phyloP scores from a whole-genome alignment of 257 asterid species.

The Solanum lycopersicoides region DNA sequence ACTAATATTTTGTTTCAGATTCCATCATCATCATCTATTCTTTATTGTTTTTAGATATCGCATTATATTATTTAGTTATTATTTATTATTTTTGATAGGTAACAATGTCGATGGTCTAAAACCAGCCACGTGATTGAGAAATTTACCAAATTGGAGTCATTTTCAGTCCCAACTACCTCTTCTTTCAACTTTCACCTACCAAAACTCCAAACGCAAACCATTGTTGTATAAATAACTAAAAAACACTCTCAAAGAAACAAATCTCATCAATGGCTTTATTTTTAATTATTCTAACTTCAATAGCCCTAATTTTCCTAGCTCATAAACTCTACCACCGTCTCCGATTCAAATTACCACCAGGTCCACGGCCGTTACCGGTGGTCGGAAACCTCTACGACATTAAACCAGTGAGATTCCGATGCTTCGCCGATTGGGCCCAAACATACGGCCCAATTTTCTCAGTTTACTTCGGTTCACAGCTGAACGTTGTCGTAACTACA shows the following conservation, averaged over 20 bases:
- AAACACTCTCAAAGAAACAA: background rate
- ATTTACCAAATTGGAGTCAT: background rate
- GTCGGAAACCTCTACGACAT: slow-evolving; percentile 27
- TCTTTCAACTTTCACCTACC: background rate
- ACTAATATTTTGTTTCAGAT: no score
- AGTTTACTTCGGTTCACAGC: slow-evolving; percentile 21
- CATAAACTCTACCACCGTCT: slow-evolving; percentile 31
- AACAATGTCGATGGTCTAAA: background rate
- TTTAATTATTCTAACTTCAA: slow-evolving; percentile 8
- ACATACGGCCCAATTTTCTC: slow-evolving; percentile 24
- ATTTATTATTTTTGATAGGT: no score
- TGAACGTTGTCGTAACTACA: slow-evolving; percentile 21
- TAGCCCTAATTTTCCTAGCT: slow-evolving; percentile 12
- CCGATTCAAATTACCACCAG: slow-evolving; percentile 33
- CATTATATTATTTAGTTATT: no score
- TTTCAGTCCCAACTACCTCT: background rate
- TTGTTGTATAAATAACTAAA: background rate
- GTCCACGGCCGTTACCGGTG: slow-evolving; percentile 24
- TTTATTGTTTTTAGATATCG: no score
- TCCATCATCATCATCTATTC: no score
- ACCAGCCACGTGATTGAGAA: background rate
- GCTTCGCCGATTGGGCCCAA: slow-evolving; percentile 26
- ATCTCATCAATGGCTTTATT: slow-evolving; percentile 18
- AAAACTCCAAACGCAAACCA: background rate
- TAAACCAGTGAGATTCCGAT: slow-evolving; percentile 21